A percentile compares a stretch with the other conserved stretches of the same genome.
Evolutionary conservation across 202 grass and related monocot genomes (phyloP).

Genomic region (Setaria italica): DNA sequence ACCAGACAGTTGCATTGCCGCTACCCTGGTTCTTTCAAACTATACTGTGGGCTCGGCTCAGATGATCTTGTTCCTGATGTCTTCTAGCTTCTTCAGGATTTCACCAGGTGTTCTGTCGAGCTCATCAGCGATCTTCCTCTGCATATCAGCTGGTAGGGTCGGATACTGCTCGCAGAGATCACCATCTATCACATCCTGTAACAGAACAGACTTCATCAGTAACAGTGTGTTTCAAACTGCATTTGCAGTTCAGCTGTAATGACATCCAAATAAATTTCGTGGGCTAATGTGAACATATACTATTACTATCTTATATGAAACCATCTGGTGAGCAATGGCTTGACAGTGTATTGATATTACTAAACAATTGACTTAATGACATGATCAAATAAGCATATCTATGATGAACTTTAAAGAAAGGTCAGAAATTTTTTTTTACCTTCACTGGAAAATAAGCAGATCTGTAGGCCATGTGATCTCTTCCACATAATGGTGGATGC

Average conservation of each 20-base stretch:
- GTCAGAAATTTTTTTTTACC: constrained; percentile 48
- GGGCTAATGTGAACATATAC: not conserved
- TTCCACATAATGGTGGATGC: constrained; percentile 94
- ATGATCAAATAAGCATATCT: not conserved
- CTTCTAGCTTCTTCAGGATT: constrained; percentile 98
- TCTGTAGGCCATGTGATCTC: constrained; percentile 95
- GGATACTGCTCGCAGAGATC: constrained; percentile 97
- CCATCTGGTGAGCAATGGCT: not conserved
- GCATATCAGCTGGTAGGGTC: constrained; percentile 88
- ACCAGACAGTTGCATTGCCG: not conserved
- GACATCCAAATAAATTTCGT: constrained; percentile 17
- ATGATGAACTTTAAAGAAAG: constrained; percentile 5
- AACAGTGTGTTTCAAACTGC: constrained; percentile 1
- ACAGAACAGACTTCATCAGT: constrained; percentile 39
- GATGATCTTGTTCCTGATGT: constrained; percentile 98
- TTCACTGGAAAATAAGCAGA: constrained; percentile 98
- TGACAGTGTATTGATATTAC: constrained; percentile 6
- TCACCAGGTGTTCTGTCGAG: constrained; percentile 89
- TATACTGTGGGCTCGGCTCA: constrained; percentile 37
- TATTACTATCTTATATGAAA: constrained; percentile 4
- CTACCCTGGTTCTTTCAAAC: not conserved
- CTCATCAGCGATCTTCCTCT: constrained; percentile 97
- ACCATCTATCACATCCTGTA: constrained; percentile 96
- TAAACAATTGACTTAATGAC: not conserved
- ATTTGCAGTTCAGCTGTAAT: constrained; percentile 25